Conservation (phyloP, 305 asterid genomes). For the Nicotiana rustica region DNA sequence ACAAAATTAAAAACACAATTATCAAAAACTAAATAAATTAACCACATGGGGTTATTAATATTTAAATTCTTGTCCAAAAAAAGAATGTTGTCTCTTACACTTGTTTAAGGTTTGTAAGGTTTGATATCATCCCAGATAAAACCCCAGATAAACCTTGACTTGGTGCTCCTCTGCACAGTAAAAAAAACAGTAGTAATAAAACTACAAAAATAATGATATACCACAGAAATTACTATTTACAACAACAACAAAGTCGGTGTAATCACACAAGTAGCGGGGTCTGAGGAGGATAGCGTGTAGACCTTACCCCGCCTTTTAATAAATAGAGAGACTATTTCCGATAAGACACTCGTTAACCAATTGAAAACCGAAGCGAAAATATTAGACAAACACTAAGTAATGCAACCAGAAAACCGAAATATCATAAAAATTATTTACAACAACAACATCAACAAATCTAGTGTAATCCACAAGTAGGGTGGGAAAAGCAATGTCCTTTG, state of each 20-base stretch:
- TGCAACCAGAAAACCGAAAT: too few species aligned
- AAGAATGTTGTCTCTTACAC: slow-evolving; percentile 55
- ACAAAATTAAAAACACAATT: slow-evolving; percentile 31
- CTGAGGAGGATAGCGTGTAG: too few species aligned
- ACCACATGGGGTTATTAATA: background rate
- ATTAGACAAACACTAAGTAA: too few species aligned
- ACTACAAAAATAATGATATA: background rate
- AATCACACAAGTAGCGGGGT: too few species aligned
- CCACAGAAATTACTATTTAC: too few species aligned
- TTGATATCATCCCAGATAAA: slow-evolving; percentile 78
- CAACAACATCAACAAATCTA: background rate
- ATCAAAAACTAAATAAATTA: background rate
- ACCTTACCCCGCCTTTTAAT: too few species aligned
- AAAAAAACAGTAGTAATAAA: background rate
- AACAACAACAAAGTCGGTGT: background rate
- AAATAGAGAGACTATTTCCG: too few species aligned
- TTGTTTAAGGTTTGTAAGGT: slow-evolving; percentile 93
- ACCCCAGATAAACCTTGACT: slow-evolving; percentile 94
- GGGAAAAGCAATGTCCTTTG: too few species aligned
- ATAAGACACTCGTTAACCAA: too few species aligned
- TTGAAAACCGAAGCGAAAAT: too few species aligned
- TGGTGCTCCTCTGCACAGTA: slow-evolving; percentile 79
- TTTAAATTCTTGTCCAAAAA: background rate
- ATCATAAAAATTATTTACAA: too few species aligned
- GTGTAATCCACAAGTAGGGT: too few species aligned